These are phyloP conservation scores for Miscanthus lutarioriparius DNA, from an alignment of 176 grass and related monocot species.

Conservation along the genomic window DNA sequence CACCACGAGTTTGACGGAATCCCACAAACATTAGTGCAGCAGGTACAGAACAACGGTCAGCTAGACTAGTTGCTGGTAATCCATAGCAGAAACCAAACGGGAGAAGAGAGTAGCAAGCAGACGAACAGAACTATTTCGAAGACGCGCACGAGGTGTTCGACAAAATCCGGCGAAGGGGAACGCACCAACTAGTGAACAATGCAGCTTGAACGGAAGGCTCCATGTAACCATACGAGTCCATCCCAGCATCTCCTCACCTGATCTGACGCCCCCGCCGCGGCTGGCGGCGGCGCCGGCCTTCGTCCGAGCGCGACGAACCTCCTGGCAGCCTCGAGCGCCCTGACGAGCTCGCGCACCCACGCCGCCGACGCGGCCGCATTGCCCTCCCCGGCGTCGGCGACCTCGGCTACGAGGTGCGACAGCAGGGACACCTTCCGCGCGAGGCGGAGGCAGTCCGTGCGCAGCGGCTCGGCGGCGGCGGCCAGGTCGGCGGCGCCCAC, in stretches of 20 bases:
- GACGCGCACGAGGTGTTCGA: conserved; percentile 24
- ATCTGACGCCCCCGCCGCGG: conserved; percentile 27
- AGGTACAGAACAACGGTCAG: neutral
- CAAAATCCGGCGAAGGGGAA: conserved; percentile 12
- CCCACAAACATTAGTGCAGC: neutral
- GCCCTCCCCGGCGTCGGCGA: conserved; percentile 35
- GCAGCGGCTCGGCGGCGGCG: conserved; percentile 46
- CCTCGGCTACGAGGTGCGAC: conserved; percentile 75
- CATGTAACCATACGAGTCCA: neutral
- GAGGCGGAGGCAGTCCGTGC: conserved; percentile 72
- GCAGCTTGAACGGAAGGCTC: conserved; percentile 21
- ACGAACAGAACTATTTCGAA: neutral
- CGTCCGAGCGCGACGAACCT: conserved; percentile 62
- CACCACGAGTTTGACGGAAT: neutral
- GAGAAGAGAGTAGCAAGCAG: neutral
- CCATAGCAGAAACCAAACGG: neutral
- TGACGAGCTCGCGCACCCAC: conserved; percentile 56
- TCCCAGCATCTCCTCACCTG: conserved; percentile 29
- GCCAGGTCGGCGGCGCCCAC: conserved; percentile 62
- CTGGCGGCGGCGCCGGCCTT: neutral
- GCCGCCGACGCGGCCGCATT: neutral
- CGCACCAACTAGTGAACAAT: conserved; percentile 40
- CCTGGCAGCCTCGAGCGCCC: conserved; percentile 65
- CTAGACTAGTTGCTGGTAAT: neutral
- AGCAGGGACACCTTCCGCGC: conserved; percentile 86